A percentile compares a stretch with the other conserved stretches of the same genome.
Evolutionary conservation across 192 early-diverging fungal species (phyloP).

Genomic region (Rhizophagus prolifer): DNA sequence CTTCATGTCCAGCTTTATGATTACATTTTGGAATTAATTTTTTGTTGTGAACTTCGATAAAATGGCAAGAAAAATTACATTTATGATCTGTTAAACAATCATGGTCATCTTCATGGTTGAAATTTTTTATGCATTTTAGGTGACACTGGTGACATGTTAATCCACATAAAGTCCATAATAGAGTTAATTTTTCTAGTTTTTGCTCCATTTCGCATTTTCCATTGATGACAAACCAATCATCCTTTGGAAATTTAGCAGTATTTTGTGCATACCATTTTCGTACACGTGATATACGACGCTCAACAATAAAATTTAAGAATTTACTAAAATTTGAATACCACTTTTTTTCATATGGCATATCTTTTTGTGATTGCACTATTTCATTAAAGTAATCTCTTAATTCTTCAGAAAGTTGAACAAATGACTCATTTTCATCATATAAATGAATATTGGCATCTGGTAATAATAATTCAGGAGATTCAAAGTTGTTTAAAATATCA

Average conservation of each 20-base stretch:
- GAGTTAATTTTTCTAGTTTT: conserved; percentile 5
- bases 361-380: background rate
- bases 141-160: conserved; percentile 21
- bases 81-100: conserved; percentile 29
- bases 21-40: conserved; percentile 24
- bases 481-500: background rate
- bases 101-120: conserved; percentile 14
- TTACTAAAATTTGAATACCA: background rate
- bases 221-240: conserved; percentile 13
- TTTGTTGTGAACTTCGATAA: background rate
- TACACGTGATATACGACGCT: conserved; percentile 13
- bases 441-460: background rate
- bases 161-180: conserved; percentile 21
- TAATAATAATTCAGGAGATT: background rate
- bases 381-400: conserved; percentile 18
- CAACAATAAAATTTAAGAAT: conserved; percentile 23
- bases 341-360: background rate
- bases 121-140: conserved; percentile 19
- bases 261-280: conserved; percentile 27
- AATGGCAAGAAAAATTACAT: conserved; percentile 22
- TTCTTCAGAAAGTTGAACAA: conserved; percentile 3
- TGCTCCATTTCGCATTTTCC: conserved; percentile 12
- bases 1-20: conserved; percentile 19
- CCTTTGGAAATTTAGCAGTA: conserved; percentile 13
- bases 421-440: background rate